Percentiles rank a stretch among this genome's conserved stretches.
phyloP scores from a whole-genome alignment of 257 asterid genomes.

The Nemophila menziesii region DNA sequence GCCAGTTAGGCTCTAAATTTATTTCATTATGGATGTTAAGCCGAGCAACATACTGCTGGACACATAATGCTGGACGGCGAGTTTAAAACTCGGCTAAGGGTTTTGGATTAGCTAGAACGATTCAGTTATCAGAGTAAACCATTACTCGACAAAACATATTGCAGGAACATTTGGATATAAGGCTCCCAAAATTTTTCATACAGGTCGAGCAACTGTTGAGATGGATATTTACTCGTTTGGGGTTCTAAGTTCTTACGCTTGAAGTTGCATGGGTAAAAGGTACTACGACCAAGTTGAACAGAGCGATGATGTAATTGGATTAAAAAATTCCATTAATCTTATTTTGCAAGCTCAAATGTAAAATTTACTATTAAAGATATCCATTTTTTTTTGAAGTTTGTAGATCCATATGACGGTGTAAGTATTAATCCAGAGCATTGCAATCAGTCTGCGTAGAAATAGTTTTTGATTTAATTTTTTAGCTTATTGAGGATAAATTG shows the following conservation, averaged over 20 bases:
- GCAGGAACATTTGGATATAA: constrained; percentile 34
- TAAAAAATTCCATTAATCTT: too few relatives aligned
- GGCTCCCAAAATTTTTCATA: constrained; percentile 29
- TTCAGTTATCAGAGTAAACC: constrained; percentile 32
- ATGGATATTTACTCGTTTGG: constrained; percentile 25
- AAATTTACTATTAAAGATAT: too few relatives aligned
- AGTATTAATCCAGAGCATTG: too few relatives aligned
- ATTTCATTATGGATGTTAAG: constrained; percentile 29
- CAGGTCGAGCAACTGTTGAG: constrained; percentile 30
- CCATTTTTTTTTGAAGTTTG: too few relatives aligned
- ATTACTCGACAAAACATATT: constrained; percentile 24
- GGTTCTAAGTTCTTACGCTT: constrained; percentile 18
- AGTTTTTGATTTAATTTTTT: too few relatives aligned
- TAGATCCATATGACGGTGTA: too few relatives aligned
- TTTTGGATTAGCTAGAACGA: constrained; percentile 40
- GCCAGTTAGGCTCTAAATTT: constrained; percentile 28
- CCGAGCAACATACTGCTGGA: constrained; percentile 33
- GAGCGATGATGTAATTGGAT: constrained; percentile 1
- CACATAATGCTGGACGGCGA: constrained; percentile 34
- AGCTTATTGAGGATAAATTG: too few relatives aligned
- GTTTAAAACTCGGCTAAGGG: constrained; percentile 34
- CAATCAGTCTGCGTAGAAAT: too few relatives aligned
- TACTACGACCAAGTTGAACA: constrained; percentile 18
- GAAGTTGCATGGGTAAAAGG: constrained; percentile 29
- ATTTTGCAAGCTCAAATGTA: too few relatives aligned